These are phyloP conservation scores for Domatiomyces globalis DNA, from an alignment of 2,329 filamentous ascomycete species.

Conservation along the genomic window DNA sequence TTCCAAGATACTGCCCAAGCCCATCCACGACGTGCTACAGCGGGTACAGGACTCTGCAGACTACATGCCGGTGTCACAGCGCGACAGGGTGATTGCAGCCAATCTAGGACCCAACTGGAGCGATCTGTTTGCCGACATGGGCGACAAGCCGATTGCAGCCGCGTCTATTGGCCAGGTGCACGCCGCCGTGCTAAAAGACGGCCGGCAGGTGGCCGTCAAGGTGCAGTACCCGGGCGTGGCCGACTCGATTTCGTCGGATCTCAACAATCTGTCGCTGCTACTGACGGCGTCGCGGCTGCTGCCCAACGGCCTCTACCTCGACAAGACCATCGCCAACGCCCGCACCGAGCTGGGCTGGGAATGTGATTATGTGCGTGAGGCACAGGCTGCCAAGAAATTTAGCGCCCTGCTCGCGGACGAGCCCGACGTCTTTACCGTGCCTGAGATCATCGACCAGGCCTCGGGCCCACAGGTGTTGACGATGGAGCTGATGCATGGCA, in stretches of 20 bases:
- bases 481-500: slow-evolving; percentile 79
- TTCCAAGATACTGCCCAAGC: slow-evolving; percentile 77
- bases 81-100: slow-evolving; percentile 62
- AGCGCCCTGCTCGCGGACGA: slow-evolving; percentile 62
- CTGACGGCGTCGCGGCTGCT: slow-evolving; percentile 80
- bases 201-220: slow-evolving; percentile 75
- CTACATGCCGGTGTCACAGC: slow-evolving; percentile 93
- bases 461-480: slow-evolving; percentile 79
- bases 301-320: slow-evolving; percentile 80
- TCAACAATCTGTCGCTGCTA: slow-evolving; percentile 83
- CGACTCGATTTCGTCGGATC: slow-evolving; percentile 87
- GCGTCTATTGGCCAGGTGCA: slow-evolving; percentile 97
- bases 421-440: slow-evolving; percentile 60
- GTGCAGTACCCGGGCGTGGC: slow-evolving; percentile 95
- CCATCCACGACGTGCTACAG: slow-evolving; percentile 79
- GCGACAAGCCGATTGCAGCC: slow-evolving; percentile 83
- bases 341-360: slow-evolving; percentile 89
- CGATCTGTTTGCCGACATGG: slow-evolving; percentile 66
- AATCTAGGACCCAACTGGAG: slow-evolving; percentile 80
- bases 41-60: slow-evolving; percentile 92
- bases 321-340: slow-evolving; percentile 95
- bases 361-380: slow-evolving; percentile 87
- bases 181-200: slow-evolving; percentile 61
- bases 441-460: slow-evolving; percentile 61
- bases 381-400: slow-evolving; percentile 64